Evolutionary conservation across 23 red algal species (phyloP), one percentile per base, ranked within the genome.

Genomic region (Gracilariopsis chorda): DNA sequence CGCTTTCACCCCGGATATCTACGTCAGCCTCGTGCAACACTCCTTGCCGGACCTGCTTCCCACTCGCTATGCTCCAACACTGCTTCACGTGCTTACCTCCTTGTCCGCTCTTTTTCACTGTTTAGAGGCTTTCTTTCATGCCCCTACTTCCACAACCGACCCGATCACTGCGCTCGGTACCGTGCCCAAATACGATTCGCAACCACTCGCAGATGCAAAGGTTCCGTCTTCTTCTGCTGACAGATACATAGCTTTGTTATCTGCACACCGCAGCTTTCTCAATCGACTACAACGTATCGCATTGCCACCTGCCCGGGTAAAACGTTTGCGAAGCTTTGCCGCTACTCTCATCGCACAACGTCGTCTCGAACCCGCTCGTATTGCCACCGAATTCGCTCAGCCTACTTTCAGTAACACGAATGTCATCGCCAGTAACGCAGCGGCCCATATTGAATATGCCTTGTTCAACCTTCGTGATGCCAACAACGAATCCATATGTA

Each of bases 11-110:
- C 67, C 67, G 32, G 39, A 73, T 46, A 24, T 73, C 9, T 73
- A 73, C 40, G 39, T 45, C 17, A 27, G 11, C 20, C 42, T 73
- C 67, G 47, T 42, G 67, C 37, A 45, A 20, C 67, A 42, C 19
- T 28, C 24, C 1, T 42, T 73, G 10, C 47, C 67, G 3, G 39
- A 73, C 36, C 47, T 17, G 7, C 20, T 73, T 24, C 6, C 39
- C 39, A 42, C 37, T 42, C 39, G 47, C 67, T 42, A 45, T 23
- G 24, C 42, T 23, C 67, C 67, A 20, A n/a, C n/a, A n/a, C n/a
- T n/a, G n/a, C n/a, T n/a, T n/a, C n/a, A n/a, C n/a, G 28, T 73
- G 42, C 47, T 73, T 36, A 73, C 67, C 28, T 73, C 67, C n/a
- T 42, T 73, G 23, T 73, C 67, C n/a, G 36, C 37, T 17, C 40